Base-by-base conservation (phyloP, 2,329 filamentous ascomycete genomes). In the Penicillium hesseltinei region DNA sequence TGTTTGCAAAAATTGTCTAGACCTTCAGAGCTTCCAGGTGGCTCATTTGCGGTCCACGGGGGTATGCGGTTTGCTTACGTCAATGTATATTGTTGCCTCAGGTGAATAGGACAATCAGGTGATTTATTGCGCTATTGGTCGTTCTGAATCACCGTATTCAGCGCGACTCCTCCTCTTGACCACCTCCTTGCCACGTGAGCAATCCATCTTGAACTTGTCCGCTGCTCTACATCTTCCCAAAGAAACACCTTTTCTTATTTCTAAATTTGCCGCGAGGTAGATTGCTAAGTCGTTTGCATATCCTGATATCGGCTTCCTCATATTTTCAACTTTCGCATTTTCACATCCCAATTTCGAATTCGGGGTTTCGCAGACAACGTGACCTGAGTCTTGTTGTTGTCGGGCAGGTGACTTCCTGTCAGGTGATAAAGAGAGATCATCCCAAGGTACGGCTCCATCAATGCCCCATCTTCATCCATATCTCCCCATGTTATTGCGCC, bases 321-420 rank as follows among this genome's bases (percentile, higher is more conserved):
- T 38, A 19, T 52, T 60, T 44, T 40, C 49, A 50, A 40, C 54
- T 66, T 66, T 60, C 36, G 48, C 57, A 58, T 60, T 64, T 66
- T 61, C 54, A 54, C 62, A 61, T 62, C 54, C 57, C 56, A 61
- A 60, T 67, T 67, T 68, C 61, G 62, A 68, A 63, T 63, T 68
- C 62, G 60, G 48, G 50, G 62, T 62, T 65, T 66, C 63, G 61
- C 63, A 64, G 60, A 65, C 64, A 65, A 66, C 63, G 63, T 66
- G 65, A 65, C 66, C 61, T 66, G 59, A 56, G 50, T 64, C 66
- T 69, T 74, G 68, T 73, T 75, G 69, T 72, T 70, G 68, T 71
- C 29, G 68, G 69, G 71, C 73, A 75, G 72, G 73, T 76, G 73
- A 76, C 74, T 73, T 76, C 64, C 65, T 72, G 74, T 76, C 74